Base-by-base conservation (phyloP, 139 green algal genomes). In the Axilococcus clingmanii region DNA sequence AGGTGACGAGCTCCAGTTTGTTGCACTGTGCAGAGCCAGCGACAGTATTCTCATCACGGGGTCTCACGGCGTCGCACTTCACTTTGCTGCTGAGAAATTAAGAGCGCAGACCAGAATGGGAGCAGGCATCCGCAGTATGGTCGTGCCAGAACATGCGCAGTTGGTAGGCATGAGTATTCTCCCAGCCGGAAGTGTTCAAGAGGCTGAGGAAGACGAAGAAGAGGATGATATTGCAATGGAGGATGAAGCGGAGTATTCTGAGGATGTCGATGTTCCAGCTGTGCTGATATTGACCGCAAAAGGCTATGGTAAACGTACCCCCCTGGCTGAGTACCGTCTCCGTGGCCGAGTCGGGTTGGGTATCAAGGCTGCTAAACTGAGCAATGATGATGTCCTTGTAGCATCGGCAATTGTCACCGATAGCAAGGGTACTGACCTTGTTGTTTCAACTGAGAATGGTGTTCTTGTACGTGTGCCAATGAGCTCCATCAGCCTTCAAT, bases 81-180 rank as follows among this genome's bases (percentile, higher is more conserved):
- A 70, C 55, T 71, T 82, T 19, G 19, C 55, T 54, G 34, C 16
- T 55, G 58, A 19, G 6, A 38, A 23, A 25, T 35, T 48, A 25
- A 31, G 17, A n/a, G 19, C 23, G 15, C 12, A 27, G 8, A 49
- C 42, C 20, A 28, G n/a, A 20, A 20, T 8, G 4, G 43, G 24
- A 20, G 7, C 52, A 38, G n/a, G n/a, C n/a, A n/a, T n/a, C n/a
- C 52, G 72, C 56, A 49, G 56, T 5, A 78, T 85, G 51, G 51
- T 45, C 33, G 29, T 83, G 1, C 28, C 28, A 2, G 52, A 46
- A 0, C 62, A 63, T 37, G 16, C 25, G 2, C n/a, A n/a, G n/a
- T 1, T 87, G 7, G 70, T 81, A 16, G 69, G 59, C 23, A 70
- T 86, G 68, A 46, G 53, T 37, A 45, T 86, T 15, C 56, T 86